These are phyloP conservation scores for Spergularia marina DNA, from an alignment of 148 eudicot genomes.

Conservation along the genomic window DNA sequence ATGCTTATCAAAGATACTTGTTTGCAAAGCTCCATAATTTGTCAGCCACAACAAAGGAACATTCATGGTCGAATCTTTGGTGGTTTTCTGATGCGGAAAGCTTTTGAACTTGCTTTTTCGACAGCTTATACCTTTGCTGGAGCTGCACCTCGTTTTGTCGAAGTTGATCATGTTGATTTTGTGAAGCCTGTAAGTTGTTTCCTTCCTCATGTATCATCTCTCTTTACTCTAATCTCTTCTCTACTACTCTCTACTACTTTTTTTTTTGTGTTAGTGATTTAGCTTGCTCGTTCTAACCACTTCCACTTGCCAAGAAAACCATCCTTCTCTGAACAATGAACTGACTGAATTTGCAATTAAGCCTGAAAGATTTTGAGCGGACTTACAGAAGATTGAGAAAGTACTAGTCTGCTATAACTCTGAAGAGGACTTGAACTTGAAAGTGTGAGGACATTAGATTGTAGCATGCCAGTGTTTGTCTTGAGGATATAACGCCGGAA, in stretches of 20 bases:
- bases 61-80: slow-evolving; percentile 93
- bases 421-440: too few relatives aligned
- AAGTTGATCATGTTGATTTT: slow-evolving; percentile 94
- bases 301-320: too few relatives aligned
- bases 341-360: too few relatives aligned
- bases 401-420: too few relatives aligned
- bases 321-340: too few relatives aligned
- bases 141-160: slow-evolving; percentile 76
- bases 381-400: too few relatives aligned
- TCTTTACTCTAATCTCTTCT: not conserved
- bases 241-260: not conserved
- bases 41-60: slow-evolving; percentile 93
- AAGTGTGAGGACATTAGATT: too few relatives aligned
- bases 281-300: too few relatives aligned
- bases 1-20: slow-evolving; percentile 79
- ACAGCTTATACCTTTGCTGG: slow-evolving; percentile 90
- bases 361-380: too few relatives aligned
- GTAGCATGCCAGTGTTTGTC: too few relatives aligned
- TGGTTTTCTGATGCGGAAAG: slow-evolving; percentile 86
- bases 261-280: too few relatives aligned
- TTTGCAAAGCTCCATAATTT: slow-evolving; percentile 72
- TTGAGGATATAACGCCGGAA: too few relatives aligned
- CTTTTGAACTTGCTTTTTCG: slow-evolving; percentile 79
- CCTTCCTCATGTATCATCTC: not conserved
- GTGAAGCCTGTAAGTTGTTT: slow-evolving; percentile 72